Evolutionary conservation across 495 filamentous ascomycete species (phyloP), one percentile per base, ranked within the genome.

Genomic region (Trichoderma virens): DNA sequence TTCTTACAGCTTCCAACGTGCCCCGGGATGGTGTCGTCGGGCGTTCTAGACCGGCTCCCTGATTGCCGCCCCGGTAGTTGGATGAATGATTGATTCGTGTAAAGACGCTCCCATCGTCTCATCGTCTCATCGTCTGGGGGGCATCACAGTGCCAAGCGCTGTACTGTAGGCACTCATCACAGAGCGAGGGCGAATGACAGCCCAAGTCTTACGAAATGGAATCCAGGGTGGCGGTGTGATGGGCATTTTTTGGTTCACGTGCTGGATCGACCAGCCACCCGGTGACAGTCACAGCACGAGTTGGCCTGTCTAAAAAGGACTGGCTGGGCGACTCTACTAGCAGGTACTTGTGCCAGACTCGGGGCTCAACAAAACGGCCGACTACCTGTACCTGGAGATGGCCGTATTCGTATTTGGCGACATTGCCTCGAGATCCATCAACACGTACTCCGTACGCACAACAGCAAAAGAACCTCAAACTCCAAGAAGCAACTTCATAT

Each of bases 321-420:
- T 14, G n/a, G n/a, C n/a, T n/a, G n/a, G n/a, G n/a, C n/a, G n/a
- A n/a, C n/a, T n/a, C n/a, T n/a, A n/a, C n/a, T n/a, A n/a, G n/a
- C n/a, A n/a, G n/a, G n/a, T n/a, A n/a, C n/a, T n/a, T n/a, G n/a
- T n/a, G n/a, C n/a, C n/a, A n/a, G n/a, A n/a, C 6, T n/a, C 41
- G 41, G 41, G 41, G 41, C 41, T 45, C 41, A 45, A 45, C 18
- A 45, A 45, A 45, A 3, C 6, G 41, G 5, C 41, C 16, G 18
- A 13, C 41, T 4, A 8, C 3, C 5, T 3, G 3, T n/a, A 45
- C 13, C 3, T 14, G 16, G 3, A 18, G 41, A 3, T 45, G 41
- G 41, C 23, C 51, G 51, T 56, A 56, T 56, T 56, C 51, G 47
- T 56, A 56, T 56, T n/a, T 28, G 23, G 11, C 9, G 41, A n/a